These are phyloP conservation scores for Rhizopogon roseolus DNA, from an alignment of 768 basidiomycete genomes.

Conservation along the genomic window DNA sequence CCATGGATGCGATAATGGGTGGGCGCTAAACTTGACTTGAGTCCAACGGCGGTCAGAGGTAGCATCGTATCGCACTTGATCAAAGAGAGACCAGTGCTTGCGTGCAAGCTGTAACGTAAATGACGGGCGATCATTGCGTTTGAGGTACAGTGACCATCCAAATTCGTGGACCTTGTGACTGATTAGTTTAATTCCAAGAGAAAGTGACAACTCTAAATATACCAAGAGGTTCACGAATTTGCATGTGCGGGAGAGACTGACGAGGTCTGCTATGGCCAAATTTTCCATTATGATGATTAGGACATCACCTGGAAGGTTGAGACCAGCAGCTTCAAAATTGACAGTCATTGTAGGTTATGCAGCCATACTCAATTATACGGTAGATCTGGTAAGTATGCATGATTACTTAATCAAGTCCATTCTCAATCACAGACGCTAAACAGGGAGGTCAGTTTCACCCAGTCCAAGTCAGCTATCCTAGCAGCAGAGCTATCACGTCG, in stretches of 20 bases:
- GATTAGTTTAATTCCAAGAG: neutral
- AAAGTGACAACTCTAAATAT: constrained; percentile 16
- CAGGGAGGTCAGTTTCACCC: neutral
- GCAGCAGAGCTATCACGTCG: neutral
- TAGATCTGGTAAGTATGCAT: too few species aligned
- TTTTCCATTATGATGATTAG: constrained; percentile 47
- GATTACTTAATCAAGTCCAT: too few species aligned
- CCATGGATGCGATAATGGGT: constrained; percentile 63
- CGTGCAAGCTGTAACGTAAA: constrained; percentile 43
- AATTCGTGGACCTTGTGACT: constrained; percentile 48
- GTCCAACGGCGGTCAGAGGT: constrained; percentile 53
- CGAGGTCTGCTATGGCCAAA: constrained; percentile 40
- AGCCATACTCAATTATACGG: too few species aligned
- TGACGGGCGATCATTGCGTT: constrained; percentile 49
- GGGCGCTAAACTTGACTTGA: constrained; percentile 47
- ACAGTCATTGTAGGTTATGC: neutral
- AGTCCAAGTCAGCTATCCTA: neutral
- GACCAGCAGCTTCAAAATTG: neutral
- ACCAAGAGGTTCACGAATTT: constrained; percentile 36
- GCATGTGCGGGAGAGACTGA: constrained; percentile 25
- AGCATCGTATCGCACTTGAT: constrained; percentile 45
- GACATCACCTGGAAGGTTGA: constrained; percentile 48
- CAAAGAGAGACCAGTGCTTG: constrained; percentile 38
- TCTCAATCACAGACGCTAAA: neutral
- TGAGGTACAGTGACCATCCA: constrained; percentile 55